Evolutionary conservation across 176 grass and related monocot species (phyloP), one percentile per base, ranked within the genome.

Genomic region (Rhynchospora tenuis): DNA sequence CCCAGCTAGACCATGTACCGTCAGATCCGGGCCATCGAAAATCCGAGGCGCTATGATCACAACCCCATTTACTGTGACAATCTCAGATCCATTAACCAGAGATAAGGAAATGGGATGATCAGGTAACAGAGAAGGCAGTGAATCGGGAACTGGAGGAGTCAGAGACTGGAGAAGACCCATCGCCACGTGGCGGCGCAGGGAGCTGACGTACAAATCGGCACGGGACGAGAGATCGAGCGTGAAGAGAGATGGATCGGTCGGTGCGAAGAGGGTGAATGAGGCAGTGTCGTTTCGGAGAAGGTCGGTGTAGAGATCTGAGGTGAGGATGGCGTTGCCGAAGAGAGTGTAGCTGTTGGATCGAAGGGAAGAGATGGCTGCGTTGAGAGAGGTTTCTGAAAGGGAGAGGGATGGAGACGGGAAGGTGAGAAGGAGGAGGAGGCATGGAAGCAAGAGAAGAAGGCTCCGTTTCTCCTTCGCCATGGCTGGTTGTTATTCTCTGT

Each of bases 161-260:
- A 24, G 75, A 45, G 57, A 68, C 76, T 77, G 47, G 48, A 86
- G 62, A 19, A 0, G 76, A 56, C 84, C 60, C 19, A 85, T 46
- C 5, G 72, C 83, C 44, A 85, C 56, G 0, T 85, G 83, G 22
- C 47, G 56, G 57, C 83, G 83, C 15, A 85, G 71, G 5, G 72
- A 70, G 33, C 83, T 73, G 56, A 85, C 58, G 11, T 86, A 86
- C 33, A 79, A 31, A 44, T 52, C 46, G 63, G 84, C 84, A 6
- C 64, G 28, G 62, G 74, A 81, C 5, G 50, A 61, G 33, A 86
- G 67, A 57, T 81, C 84, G 2, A 86, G 84, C 50, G 76, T 54
- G 76, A 86, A 86, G 48, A 86, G 84, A 24, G 84, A 28, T 15
- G 84, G 20, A 44, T 86, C 84, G 17, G 84, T 86, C 14, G 84